phyloP scores from a whole-genome alignment of 345 rosid genomes.

The Turnera subulata region DNA sequence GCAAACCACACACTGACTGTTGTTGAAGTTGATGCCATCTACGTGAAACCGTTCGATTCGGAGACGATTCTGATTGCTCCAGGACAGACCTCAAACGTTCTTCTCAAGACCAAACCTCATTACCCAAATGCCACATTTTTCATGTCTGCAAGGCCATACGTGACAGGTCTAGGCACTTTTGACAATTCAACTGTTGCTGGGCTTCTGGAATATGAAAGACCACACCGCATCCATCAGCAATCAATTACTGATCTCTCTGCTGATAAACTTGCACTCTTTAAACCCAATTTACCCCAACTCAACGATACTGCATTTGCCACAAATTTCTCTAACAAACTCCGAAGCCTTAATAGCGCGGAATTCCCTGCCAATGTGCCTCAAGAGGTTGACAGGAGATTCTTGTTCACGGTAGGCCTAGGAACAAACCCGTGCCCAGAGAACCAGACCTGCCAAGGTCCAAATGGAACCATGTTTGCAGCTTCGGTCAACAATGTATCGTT shows the following conservation, averaged over 20 bases:
- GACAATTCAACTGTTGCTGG: conserved; percentile 10
- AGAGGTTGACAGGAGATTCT: neutral
- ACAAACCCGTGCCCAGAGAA: neutral
- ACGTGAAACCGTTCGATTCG: conserved; percentile 7
- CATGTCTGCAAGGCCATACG: conserved; percentile 1
- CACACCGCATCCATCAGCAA: neutral
- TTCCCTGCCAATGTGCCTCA: conserved; percentile 4
- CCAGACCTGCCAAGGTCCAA: conserved; percentile 2
- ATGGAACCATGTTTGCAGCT: conserved; percentile 4
- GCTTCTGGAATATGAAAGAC: neutral
- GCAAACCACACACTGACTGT: conserved; percentile 7
- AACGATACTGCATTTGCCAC: conserved; percentile 3
- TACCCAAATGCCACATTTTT: neutral
- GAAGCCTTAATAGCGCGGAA: neutral
- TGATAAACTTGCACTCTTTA: neutral
- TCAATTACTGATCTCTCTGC: no score
- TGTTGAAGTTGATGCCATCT: conserved; percentile 2
- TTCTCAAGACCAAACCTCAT: neutral
- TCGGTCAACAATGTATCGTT: conserved; percentile 5
- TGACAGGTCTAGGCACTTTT: conserved; percentile 3
- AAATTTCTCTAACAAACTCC: neutral
- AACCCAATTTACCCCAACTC: neutral
- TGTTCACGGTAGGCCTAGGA: no score
- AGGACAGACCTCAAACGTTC: conserved; percentile 9
- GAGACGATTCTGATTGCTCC: conserved; percentile 1